A percentile compares a stretch with the other conserved stretches of the same genome.
Evolutionary conservation across 2,329 filamentous ascomycete genomes (phyloP).

Genomic region (Bimuria novae-zelandiae): DNA sequence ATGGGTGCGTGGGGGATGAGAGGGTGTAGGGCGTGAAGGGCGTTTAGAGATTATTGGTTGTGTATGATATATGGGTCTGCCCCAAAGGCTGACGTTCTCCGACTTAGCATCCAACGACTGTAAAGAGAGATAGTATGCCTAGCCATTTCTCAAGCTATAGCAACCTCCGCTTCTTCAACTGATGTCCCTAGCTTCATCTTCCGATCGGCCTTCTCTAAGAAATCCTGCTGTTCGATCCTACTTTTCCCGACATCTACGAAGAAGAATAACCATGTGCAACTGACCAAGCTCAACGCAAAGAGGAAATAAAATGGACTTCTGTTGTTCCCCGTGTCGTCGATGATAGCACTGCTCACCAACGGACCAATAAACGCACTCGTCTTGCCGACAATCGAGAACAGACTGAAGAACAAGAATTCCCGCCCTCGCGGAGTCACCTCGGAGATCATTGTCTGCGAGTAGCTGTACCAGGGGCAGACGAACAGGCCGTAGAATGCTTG

Average conservation of each 20-base stretch:
- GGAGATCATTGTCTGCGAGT: slow-evolving; percentile 72
- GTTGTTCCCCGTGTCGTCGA: slow-evolving; percentile 64
- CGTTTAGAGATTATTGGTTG: not conserved
- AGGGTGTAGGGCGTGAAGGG: not conserved
- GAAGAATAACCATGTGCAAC: slow-evolving; percentile 24
- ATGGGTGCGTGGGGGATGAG: not conserved
- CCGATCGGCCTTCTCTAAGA: slow-evolving; percentile 29
- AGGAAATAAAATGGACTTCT: slow-evolving; percentile 70
- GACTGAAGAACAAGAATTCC: slow-evolving; percentile 71
- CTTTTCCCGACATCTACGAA: slow-evolving; percentile 32
- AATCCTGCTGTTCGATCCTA: slow-evolving; percentile 28
- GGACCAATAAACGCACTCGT: slow-evolving; percentile 71
- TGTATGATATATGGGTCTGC: not conserved
- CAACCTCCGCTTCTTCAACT: too few relatives aligned
- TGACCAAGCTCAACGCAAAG: slow-evolving; percentile 30
- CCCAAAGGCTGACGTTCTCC: not conserved
- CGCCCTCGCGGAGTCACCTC: slow-evolving; percentile 71
- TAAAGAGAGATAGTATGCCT: too few relatives aligned
- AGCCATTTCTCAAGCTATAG: too few relatives aligned
- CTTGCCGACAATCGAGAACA: slow-evolving; percentile 72
- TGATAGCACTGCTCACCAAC: slow-evolving; percentile 70
- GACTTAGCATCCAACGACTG: too few relatives aligned
- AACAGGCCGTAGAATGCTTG: slow-evolving; percentile 66
- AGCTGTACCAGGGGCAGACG: slow-evolving; percentile 72
- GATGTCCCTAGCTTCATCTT: too few relatives aligned